Evolutionary conservation across 495 filamentous ascomycete species (phyloP).

Genomic region (Xylaria venustula): DNA sequence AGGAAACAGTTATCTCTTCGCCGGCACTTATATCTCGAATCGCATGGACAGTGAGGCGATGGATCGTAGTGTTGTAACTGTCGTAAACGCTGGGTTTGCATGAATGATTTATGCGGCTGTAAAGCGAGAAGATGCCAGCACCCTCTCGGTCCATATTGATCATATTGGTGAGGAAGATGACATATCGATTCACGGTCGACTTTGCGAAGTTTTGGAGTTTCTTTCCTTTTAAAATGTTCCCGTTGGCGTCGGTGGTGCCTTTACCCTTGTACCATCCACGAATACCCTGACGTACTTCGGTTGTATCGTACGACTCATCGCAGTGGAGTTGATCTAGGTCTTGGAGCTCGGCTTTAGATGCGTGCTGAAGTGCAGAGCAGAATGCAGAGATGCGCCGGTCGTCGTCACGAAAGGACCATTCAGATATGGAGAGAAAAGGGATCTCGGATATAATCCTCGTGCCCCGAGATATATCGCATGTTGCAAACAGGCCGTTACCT

Average conservation of each 20-base stretch:
- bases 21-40: conserved; percentile 16
- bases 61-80: not conserved
- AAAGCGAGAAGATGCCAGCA: conserved; percentile 11
- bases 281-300: not conserved
- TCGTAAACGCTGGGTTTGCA: conserved; percentile 16
- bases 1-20: conserved; percentile 17
- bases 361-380: not conserved
- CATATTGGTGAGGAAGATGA: conserved; percentile 23
- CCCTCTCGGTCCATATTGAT: conserved; percentile 8
- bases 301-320: not conserved
- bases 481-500: conserved; percentile 36
- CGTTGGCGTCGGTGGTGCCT: not conserved
- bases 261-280: not conserved
- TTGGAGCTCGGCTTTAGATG: not conserved
- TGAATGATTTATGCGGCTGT: conserved; percentile 26
- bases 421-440: conserved; percentile 18
- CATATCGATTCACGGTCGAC: not conserved
- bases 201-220: not conserved
- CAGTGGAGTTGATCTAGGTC: conserved; percentile 11
- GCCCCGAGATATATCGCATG: conserved; percentile 22
- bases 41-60: conserved; percentile 8
- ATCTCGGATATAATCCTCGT: conserved; percentile 19
- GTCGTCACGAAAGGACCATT: not conserved
- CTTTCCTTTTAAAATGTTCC: not conserved
- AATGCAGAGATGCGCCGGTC: not conserved